Conservation (phyloP, 257 asterid species). For the Forsythia suspensa region DNA sequence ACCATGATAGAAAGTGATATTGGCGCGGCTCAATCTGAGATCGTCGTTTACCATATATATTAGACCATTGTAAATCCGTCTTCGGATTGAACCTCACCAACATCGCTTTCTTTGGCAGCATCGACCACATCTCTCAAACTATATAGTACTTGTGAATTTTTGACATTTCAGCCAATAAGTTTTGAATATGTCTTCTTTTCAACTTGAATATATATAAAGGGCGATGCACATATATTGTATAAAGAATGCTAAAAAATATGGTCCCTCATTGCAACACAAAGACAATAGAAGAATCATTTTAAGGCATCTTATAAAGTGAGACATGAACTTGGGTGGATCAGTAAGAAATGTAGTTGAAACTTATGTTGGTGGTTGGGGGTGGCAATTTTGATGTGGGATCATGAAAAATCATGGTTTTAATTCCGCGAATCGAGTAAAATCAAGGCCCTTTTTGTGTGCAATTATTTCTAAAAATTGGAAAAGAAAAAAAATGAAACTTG, state of each 20-base stretch:
- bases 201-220: background rate
- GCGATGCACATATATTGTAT: background rate
- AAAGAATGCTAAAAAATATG: background rate
- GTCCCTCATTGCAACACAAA: slow-evolving; percentile 16
- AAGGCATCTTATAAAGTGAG: background rate
- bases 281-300: slow-evolving; percentile 23
- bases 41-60: slow-evolving; percentile 43
- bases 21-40: slow-evolving; percentile 99
- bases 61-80: slow-evolving; percentile 49
- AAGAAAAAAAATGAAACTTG: background rate
- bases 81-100: slow-evolving; percentile 99
- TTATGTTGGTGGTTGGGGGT: background rate
- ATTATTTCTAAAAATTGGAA: background rate
- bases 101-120: slow-evolving; percentile 48
- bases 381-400: background rate
- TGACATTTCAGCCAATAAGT: background rate
- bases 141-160: background rate
- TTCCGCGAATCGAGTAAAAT: background rate
- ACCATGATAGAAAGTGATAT: slow-evolving; percentile 55
- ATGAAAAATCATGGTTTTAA: background rate
- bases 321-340: slow-evolving; percentile 22
- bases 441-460: background rate
- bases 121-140: background rate
- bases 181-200: background rate
- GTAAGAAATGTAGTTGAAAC: slow-evolving; percentile 12